Conservation (phyloP, 1,284 basidiomycete genomes). For the Ceratobasidium sp. region DNA sequence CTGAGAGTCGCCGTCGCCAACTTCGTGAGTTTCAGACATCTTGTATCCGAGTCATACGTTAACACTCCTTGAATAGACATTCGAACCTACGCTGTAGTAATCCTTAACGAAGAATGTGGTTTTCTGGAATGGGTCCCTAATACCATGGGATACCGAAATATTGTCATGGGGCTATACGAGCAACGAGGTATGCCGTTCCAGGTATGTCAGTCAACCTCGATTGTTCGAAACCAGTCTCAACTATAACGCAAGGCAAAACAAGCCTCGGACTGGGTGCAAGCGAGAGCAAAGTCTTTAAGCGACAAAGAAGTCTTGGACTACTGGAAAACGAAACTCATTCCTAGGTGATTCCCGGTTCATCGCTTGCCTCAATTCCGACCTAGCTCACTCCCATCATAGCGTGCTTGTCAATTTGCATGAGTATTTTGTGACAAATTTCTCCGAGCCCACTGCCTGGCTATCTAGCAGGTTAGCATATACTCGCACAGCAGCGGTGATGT, state of each 20-base stretch:
- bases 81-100: constrained; percentile 95
- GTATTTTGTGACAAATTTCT: constrained; percentile 98
- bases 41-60: not conserved
- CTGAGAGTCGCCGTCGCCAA: constrained; percentile 90
- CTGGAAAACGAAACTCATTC: constrained; percentile 60
- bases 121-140: constrained; percentile 99
- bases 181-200: constrained; percentile 71
- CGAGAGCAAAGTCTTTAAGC: constrained; percentile 24
- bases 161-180: constrained; percentile 83
- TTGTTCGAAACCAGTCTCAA: not conserved
- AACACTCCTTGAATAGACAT: constrained; percentile 73
- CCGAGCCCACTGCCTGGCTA: constrained; percentile 96
- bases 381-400: constrained; percentile 66
- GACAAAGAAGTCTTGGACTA: constrained; percentile 38
- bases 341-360: constrained; percentile 60
- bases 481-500: constrained; percentile 96
- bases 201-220: constrained; percentile 62
- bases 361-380: constrained; percentile 56
- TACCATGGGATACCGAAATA: constrained; percentile 86
- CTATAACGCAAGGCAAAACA: constrained; percentile 16
- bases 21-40: constrained; percentile 72
- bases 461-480: constrained; percentile 88
- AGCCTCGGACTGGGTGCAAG: constrained; percentile 44
- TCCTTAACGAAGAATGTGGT: constrained; percentile 97
- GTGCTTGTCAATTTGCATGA: constrained; percentile 76